Evolutionary conservation across 1,139 yeast species (phyloP).

Genomic region (Nakaseomyces glabratus): DNA sequence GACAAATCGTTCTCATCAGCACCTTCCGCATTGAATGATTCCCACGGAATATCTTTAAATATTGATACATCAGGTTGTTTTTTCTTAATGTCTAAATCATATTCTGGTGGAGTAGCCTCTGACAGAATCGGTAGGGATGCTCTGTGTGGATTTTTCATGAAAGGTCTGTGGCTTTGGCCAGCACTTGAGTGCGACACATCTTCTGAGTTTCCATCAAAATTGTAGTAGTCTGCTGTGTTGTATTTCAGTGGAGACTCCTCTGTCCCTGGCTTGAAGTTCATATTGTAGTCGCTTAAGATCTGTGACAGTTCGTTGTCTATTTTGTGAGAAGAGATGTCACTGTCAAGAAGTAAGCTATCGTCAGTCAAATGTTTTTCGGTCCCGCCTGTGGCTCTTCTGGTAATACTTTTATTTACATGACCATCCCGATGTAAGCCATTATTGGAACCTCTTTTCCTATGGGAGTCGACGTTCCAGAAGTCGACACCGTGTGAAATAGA

Average conservation of each 20-base stretch:
- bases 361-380: slow-evolving; percentile 1
- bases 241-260: neutral
- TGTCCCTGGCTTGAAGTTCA: slow-evolving; percentile 15
- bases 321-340: slow-evolving; percentile 5
- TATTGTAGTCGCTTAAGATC: slow-evolving; percentile 23
- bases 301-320: slow-evolving; percentile 22
- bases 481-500: slow-evolving; percentile 28
- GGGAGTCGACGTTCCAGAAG: slow-evolving; percentile 21
- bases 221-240: neutral
- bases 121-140: slow-evolving; percentile 4
- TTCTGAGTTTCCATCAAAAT: neutral
- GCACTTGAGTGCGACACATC: neutral
- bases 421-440: no score
- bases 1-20: slow-evolving; percentile 8
- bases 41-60: slow-evolving; percentile 8
- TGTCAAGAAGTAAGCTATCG: no score
- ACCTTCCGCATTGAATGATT: slow-evolving; percentile 9
- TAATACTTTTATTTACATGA: slow-evolving; percentile 5
- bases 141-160: slow-evolving; percentile 1
- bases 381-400: slow-evolving; percentile 7
- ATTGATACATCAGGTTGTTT: neutral
- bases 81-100: neutral
- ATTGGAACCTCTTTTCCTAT: slow-evolving; percentile 3
- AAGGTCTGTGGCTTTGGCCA: neutral
- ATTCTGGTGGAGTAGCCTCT: slow-evolving; percentile 1